Base-by-base conservation (phyloP, 23 red algal species). In the Gracilaria gracilis region DNA sequence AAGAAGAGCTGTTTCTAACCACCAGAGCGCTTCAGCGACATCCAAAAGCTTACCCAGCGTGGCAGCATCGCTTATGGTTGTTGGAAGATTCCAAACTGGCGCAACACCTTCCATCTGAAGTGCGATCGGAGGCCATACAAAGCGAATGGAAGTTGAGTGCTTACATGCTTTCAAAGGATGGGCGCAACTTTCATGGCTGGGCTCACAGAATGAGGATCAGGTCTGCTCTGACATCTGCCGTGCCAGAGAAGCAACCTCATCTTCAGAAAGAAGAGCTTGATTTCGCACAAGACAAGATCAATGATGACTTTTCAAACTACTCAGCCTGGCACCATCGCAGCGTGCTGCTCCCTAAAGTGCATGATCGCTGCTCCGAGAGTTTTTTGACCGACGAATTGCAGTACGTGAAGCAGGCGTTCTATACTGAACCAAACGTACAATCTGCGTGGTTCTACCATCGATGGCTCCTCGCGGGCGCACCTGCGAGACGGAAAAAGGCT, bases 141-240 rank as follows among this genome's bases (percentile, higher is more conserved):
- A 29, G 32, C 19, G 97, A 98, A 78, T 25, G 81, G 50, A 47
- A 70, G 53, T 62, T 98, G 17, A 95, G 82, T 20, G 61, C 57
- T 23, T 76, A 82, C 62, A 74, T 98, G 78, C 87, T 98, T 16
- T 82, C 81, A 19, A 77, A 84, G 8, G 97, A 98, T 79, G 93
- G 76, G 13, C 81, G 97, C 46, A 98, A 98, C 79, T 98, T 98
- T 75, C 97, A 95, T 47, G 97, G 89, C 29, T 98, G 97, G 97
- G 93, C 93, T 21, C 97, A 98, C 49, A 61, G 93, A 31, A 80
- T 98, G 80, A 87, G 88, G 23, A 78, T 95, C 21, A 58, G 81
- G 59, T 32, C 50, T 15, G 55, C 92, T 35, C 66, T 82, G 2
- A 65, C 39, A 24, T 50, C 71, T 49, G 73, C 28, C 9, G 34